Base-by-base conservation (phyloP, 2,329 filamentous ascomycete genomes). In the Aspergillus cejpii region DNA sequence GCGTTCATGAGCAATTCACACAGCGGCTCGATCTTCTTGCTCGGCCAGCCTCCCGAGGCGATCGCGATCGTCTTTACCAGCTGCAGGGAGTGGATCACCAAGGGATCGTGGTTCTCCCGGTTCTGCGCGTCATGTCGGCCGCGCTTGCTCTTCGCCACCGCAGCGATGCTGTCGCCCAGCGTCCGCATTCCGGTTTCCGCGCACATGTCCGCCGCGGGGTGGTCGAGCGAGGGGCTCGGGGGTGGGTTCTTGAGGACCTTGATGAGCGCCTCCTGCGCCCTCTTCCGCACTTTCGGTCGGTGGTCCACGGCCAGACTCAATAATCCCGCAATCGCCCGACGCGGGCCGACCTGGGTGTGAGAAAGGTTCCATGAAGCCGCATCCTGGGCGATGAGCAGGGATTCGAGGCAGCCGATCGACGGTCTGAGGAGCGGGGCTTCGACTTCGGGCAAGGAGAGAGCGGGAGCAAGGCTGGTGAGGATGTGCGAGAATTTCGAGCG, bases 401-500 rank as follows among this genome's bases (percentile, higher is more conserved):
- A 87, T 70, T 97, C 91, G 29, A 98, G 77, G 62, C 87, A 94
- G 58, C 92, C 92, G 60, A 97, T 92, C 8, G 89, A 92, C 0
- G 90, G 84, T 58, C 87, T 78, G 44, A 97, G 74, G 6, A 97
- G 77, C 4, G 90, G 85, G 5, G 92, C 88, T 68, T 96, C 91
- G 49, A 87, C 86, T 58, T 92, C 85, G 34, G 81, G 74, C 53
- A 87, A 76, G 43, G 86, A 82, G 37, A 98, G 76, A 10, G 90
- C 84, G 1, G 91, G 90, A 15, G 87, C 89, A 55, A 98, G 79
- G 49, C 85, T 83, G 24, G 83, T 81, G 49, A 98, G 81, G 60
- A 98, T 96, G 67, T 94, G 87, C 21, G 87, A 85, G 72, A 98
- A 98, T 68, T 97, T 96, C 55, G 88, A 85, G 61, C 90, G 87